These are phyloP conservation scores for Teunomyces atbi DNA, from an alignment of 805 yeast species.

Conservation along the genomic window DNA sequence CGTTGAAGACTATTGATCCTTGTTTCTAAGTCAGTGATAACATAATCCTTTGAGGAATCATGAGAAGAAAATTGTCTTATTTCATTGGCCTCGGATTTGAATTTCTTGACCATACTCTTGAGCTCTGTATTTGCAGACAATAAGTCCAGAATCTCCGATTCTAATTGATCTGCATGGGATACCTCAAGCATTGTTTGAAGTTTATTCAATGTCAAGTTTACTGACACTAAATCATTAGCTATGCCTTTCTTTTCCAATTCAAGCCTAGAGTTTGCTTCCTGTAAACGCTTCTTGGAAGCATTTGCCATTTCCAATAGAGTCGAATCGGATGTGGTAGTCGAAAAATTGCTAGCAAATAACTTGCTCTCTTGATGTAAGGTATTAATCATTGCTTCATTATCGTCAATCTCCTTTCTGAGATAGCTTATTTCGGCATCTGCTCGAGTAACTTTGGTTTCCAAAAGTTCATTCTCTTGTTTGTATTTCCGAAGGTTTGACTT, in stretches of 20 bases:
- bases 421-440: conserved; percentile 3
- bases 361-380: conserved; percentile 1
- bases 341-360: not conserved
- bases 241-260: conserved; percentile 7
- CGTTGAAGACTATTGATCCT: conserved; percentile 14
- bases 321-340: conserved; percentile 6
- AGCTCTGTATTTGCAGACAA: conserved; percentile 12
- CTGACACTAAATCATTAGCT: conserved; percentile 3
- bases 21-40: conserved; percentile 6
- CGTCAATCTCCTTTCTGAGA: not conserved
- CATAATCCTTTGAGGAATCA: not conserved
- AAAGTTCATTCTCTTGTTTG: conserved; percentile 15
- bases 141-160: conserved; percentile 10
- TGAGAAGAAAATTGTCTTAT: not conserved
- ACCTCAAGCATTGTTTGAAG: conserved; percentile 8
- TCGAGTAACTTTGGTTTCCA: conserved; percentile 10
- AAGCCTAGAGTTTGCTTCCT: not conserved
- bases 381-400: not conserved
- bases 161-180: conserved; percentile 4
- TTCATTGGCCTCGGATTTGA: not conserved
- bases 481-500: not conserved
- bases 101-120: conserved; percentile 8
- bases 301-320: conserved; percentile 10
- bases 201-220: conserved; percentile 3
- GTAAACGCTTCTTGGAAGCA: conserved; percentile 1